Evolutionary conservation across 2,329 filamentous ascomycete genomes (phyloP), one percentile per base, ranked within the genome.

Genomic region (Xylariaceae sp.): DNA sequence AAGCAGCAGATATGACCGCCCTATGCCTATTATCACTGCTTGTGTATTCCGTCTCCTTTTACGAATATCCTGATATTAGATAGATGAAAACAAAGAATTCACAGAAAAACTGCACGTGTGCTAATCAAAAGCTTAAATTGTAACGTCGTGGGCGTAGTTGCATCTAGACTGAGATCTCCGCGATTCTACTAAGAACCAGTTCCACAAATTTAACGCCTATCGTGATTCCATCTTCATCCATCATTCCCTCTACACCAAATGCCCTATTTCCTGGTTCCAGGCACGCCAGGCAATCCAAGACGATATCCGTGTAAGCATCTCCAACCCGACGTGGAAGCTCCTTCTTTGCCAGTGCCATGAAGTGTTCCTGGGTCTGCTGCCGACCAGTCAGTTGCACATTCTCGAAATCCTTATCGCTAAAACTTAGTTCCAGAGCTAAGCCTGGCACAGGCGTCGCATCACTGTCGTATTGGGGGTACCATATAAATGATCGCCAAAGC

Each of bases 401-500:
- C 32, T 41, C 30, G 15, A 53, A 48, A 16, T 53, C 36, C 6
- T 32, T 48, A 16, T 53, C 43, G 11, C 43, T 48, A n/a, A 29
- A 53, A 7, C 24, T 48, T 18, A 53, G 37, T 1, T 36, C 50
- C 10, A 48, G 50, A 18, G 43, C 43, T 23, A 42, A 37, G 13
- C 50, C 13, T 1, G 43, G 50, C 24, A 42, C 37, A 8, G 43
- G 50, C 1, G 44, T 23, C 6, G 37, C 29, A 6, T 36, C 18
- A 10, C 15, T 23, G 21, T 48, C 20, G 15, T 42, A 16, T 11
- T n/a, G n/a, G 4, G 52, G 52, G 16, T 58, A 53, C 36, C 30
- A 37, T 5, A 65, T 50, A 32, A 64, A 63, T 0, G 67, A 70
- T 6, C 63, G 42, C 73, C 75, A 79, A 6, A 81, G 57, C 0